Evolutionary conservation across 352 stramenopile species (phyloP), one percentile per base, ranked within the genome.

Genomic region (Globisporangium emineosum): DNA sequence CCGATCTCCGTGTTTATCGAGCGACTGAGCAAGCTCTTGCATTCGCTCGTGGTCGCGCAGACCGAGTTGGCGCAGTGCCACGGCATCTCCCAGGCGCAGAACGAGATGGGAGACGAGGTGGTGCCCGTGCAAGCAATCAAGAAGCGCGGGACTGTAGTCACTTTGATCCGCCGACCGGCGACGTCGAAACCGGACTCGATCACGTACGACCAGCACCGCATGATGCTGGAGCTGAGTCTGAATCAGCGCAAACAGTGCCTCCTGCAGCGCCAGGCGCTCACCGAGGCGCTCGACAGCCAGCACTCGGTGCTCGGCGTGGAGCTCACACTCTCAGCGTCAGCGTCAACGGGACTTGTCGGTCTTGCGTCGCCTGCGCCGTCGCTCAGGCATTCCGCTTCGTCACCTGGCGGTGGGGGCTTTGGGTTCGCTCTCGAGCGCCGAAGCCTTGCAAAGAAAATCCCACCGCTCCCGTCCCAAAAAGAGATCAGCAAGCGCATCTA

Each of bases 181-280:
- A 78, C 60, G 5, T 73, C 65, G 53, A 81, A 83, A 50, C 80
- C 80, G 1, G 77, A 75, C 30, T 78, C 79, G 3, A 62, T 91
- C 25, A 75, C 68, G 15, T 90, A 86, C 21, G 83, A 91, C 57
- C 79, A 80, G 60, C 62, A 79, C 3, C 75, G 71, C 12, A 90
- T 92, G 71, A 57, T 92, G 55, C 51, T 92, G n/a, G 81, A 92
- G 63, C 69, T 92, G 21, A 79, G 68, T 65, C 65, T 92, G 4
- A 86, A 84, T 17, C 83, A 90, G 65, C 76, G 78, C 10, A 86
- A 88, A 40, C 78, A 86, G 53, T 90, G 83, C 49, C 59, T 81
- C 10, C 65, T 68, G 32, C 72, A 88, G 60, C 79, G 75, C 2
- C 73, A 86, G 45, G 64, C 72, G 32, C 70, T 90, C 3, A 64